phyloP scores from a whole-genome alignment of 305 asterid genomes.

The Rubia occidens region DNA sequence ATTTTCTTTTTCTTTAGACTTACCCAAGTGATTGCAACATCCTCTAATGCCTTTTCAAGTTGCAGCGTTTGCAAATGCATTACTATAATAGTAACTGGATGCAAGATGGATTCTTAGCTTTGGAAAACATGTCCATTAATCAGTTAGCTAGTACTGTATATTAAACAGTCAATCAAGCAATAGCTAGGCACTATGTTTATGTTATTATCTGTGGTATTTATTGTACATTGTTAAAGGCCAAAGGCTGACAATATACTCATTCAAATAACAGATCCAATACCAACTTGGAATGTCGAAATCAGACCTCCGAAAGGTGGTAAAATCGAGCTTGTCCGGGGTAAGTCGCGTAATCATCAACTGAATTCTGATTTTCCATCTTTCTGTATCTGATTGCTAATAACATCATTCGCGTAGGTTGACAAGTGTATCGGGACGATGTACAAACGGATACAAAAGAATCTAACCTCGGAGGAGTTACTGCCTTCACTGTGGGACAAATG shows the following conservation, averaged over 20 bases:
- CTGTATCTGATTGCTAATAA: slow-evolving; percentile 8
- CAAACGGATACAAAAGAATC: slow-evolving; percentile 80
- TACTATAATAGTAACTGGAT: background rate
- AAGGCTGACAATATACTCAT: background rate
- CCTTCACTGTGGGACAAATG: slow-evolving; percentile 99
- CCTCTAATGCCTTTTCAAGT: too few species aligned
- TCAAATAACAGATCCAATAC: slow-evolving; percentile 69
- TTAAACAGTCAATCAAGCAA: background rate
- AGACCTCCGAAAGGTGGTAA: slow-evolving; percentile 88
- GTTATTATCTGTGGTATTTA: background rate
- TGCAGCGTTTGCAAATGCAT: too few species aligned
- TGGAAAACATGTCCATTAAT: background rate
- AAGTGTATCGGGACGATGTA: slow-evolving; percentile 75
- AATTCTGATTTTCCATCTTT: background rate
- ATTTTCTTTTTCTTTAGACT: slow-evolving; percentile 1
- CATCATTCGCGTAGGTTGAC: slow-evolving; percentile 53
- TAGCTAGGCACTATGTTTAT: background rate
- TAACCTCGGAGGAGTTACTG: slow-evolving; percentile 85
- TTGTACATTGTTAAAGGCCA: too few species aligned
- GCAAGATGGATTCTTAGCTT: background rate
- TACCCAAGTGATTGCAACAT: background rate
- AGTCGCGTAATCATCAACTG: slow-evolving; percentile 19
- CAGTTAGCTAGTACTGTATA: background rate
- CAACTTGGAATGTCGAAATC: slow-evolving; percentile 88
- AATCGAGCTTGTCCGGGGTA: slow-evolving; percentile 92